These are phyloP conservation scores for Apiospora rasikravindrae DNA, from an alignment of 2,329 filamentous ascomycete genomes.

Conservation along the genomic window DNA sequence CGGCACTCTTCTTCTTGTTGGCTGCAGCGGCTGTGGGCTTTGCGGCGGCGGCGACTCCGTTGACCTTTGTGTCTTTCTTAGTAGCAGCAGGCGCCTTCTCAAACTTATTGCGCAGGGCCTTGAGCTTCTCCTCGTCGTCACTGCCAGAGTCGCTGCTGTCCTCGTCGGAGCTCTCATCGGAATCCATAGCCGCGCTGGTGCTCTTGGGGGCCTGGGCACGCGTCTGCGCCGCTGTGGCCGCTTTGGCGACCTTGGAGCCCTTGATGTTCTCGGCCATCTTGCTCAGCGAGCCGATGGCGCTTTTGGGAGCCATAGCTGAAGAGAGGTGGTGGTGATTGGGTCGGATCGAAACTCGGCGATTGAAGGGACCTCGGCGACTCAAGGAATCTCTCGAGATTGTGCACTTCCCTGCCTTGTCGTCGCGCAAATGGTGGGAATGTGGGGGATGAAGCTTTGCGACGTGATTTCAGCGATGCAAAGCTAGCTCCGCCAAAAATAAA, in stretches of 20 bases:
- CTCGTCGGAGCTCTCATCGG: background rate
- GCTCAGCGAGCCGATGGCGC: conserved; percentile 25
- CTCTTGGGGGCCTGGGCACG: conserved; percentile 17
- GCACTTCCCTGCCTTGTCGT: background rate
- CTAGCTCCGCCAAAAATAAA: conserved; percentile 9
- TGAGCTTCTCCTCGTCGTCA: conserved; percentile 20
- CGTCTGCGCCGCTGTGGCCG: conserved; percentile 23
- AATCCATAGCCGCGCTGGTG: background rate
- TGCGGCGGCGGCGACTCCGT: background rate
- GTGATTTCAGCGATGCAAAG: background rate
- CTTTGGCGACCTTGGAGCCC: conserved; percentile 30
- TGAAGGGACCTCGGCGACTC: background rate
- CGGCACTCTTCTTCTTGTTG: background rate
- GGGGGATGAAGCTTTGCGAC: conserved; percentile 18
- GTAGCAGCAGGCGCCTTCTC: background rate
- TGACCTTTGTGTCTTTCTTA: conserved; percentile 7
- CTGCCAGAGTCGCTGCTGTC: conserved; percentile 21
- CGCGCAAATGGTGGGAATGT: background rate
- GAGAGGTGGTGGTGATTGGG: too few species aligned
- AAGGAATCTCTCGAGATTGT: background rate
- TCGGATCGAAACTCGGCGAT: background rate
- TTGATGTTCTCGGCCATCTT: conserved; percentile 34
- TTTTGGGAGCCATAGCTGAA: conserved; percentile 23
- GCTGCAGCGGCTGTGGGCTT: background rate
- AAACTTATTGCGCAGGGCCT: conserved; percentile 2